Evolutionary conservation across 495 filamentous ascomycete species (phyloP), one percentile per base, ranked within the genome.

Genomic region (Delitschia confertaspora): DNA sequence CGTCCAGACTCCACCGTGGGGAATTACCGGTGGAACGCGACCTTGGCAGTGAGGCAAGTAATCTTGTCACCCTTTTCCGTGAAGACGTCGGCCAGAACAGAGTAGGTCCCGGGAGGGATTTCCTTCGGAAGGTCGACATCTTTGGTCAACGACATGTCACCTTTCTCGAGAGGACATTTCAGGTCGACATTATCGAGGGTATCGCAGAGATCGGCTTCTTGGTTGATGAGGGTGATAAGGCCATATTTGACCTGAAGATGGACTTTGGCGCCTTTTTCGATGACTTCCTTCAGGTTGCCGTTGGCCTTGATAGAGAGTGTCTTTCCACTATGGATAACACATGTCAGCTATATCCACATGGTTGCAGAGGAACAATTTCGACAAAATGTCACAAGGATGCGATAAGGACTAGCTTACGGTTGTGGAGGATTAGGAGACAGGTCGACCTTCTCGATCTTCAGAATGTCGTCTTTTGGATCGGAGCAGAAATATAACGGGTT

Each of bases 231-330:
- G 34, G 79, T 83, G 60, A 99, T 95, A 55, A 93, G 67, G 50
- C 86, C 91, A 61, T 89, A 99, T 64, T 94, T 95, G 67, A 96
- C 88, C 42, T 79, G 71, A 22, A 99, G 61, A 21, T 79, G 69
- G 24, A 95, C 79, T 44, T 78, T 80, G 29, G 93, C 83, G 38
- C 85, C 88, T 26, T 84, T 59, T n/a, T 74, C 71, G 45, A 99
- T 71, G 9, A 62, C 54, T 45, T 89, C 62, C 42, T 65, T 70
- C 33, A 99, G 68, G 11, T 62, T 78, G 44, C 93, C 91, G 18
- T 60, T 66, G 11, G 89, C 91, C 33, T 74, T 69, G 66, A 99
- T 93, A 13, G 65, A 71, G 47, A 99, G 79, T n/a, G 71, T 71
- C 34, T 76, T 29, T 44, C 93, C 93, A 42, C 91, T 99, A 55